Base-by-base conservation (phyloP, 2,329 filamentous ascomycete species). In the Daldinia sp. region DNA sequence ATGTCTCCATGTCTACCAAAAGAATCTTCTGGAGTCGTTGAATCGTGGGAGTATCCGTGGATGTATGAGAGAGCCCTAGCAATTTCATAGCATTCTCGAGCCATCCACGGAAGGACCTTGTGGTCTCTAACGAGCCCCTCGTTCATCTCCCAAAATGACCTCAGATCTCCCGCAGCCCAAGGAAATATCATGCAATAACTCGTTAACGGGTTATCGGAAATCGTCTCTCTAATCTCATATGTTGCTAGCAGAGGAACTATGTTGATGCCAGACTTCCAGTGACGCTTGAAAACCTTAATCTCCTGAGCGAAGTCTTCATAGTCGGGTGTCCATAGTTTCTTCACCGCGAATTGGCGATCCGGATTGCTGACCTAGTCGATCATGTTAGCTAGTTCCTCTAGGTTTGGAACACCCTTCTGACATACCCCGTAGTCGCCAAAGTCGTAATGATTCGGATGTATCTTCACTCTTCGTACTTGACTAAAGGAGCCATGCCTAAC, bases 201-300 rank as follows among this genome's bases (percentile, higher is more conserved):
- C n/a, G 4, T 34, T n/a, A 34, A 13, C 11, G 30, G 30, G 1
- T 34, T 13, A 6, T n/a, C 11, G 30, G 6, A 10, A 34, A 34
- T 13, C 30, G 30, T 34, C 11, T 34, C 30, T 13, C 15, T 48
- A 37, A 57, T 41, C 21, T 49, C 53, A 11, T 37, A 49, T 1
- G 41, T 57, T 27, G 53, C 41, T 29, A 57, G 29, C 49, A 57
- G 53, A 11, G 41, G 21, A 25, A 57, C 43, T 32, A 57, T 57
- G 32, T 39, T 29, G 1, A 57, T 49, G 29, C 25, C 9, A 37
- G 41, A 57, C 17, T 17, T 37, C 53, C 29, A 49, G 25, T 57
- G 21, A 32, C 45, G 45, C 41, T 58, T 58, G 54, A 50, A 58
- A 13, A 51, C 45, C 25, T 58, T n/a, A 32, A 51, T 50, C 34